phyloP scores from a whole-genome alignment of 345 rosid species.

The Camelina laxa region DNA sequence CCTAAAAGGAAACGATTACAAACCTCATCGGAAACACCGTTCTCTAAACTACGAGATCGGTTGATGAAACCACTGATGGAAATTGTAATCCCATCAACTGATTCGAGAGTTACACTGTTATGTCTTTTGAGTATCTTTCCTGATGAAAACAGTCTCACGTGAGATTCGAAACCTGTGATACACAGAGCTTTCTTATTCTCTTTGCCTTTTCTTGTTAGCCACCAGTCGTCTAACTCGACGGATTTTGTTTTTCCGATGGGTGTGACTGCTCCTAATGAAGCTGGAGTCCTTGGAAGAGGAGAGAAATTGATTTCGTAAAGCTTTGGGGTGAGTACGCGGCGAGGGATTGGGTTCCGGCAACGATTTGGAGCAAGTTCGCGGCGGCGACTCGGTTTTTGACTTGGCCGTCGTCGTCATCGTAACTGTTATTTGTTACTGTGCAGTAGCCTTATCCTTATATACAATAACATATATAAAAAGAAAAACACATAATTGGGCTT shows the following conservation, averaged over 20 bases:
- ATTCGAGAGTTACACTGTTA: constrained; percentile 34
- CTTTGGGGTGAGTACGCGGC: not conserved
- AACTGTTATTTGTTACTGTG: too few species aligned
- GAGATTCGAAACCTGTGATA: constrained; percentile 36
- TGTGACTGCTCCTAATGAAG: constrained; percentile 17
- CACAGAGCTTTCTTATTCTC: constrained; percentile 3
- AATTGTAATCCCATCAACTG: constrained; percentile 36
- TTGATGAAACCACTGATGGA: constrained; percentile 27
- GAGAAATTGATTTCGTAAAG: not conserved
- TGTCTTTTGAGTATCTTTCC: constrained; percentile 28
- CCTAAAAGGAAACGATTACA: constrained; percentile 36
- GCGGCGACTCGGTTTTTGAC: too few species aligned
- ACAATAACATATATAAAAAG: too few species aligned
- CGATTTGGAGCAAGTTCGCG: too few species aligned
- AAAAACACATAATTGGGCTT: too few species aligned
- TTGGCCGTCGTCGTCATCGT: too few species aligned
- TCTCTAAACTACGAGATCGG: constrained; percentile 5
- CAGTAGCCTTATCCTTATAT: too few species aligned
- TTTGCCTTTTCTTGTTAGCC: constrained; percentile 30
- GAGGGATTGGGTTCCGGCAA: not conserved
- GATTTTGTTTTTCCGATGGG: constrained; percentile 25
- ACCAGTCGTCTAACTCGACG: constrained; percentile 34
- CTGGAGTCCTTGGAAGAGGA: not conserved
- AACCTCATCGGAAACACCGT: constrained; percentile 25
- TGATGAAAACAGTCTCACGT: constrained; percentile 35